Evolutionary conservation across 2,329 filamentous ascomycete species (phyloP).

Genomic region (Chrysosporium queenslandicum): DNA sequence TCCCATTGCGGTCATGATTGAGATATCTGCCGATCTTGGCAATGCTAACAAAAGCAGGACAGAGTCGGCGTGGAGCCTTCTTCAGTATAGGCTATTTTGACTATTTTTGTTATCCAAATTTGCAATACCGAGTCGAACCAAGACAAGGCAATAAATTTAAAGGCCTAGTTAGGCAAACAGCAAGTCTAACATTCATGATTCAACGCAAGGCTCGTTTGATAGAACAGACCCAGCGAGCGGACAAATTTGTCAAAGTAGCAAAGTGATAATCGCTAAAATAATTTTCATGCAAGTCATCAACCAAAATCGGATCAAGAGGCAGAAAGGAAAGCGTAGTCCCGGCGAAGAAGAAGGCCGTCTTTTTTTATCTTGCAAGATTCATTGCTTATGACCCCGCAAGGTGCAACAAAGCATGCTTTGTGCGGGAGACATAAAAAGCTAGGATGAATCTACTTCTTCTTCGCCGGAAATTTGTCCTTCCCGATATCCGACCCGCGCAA

Average conservation of each 20-base stretch:
- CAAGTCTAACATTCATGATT: not conserved
- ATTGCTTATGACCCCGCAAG: too few species aligned
- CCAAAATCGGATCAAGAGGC: not conserved
- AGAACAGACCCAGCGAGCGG: not conserved
- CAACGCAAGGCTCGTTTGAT: not conserved
- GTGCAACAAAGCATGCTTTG: too few species aligned
- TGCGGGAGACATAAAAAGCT: too few species aligned
- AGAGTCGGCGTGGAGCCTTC: not conserved
- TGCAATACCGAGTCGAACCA: not conserved
- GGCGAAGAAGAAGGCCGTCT: slow-evolving; percentile 2
- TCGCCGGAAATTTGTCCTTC: slow-evolving; percentile 69
- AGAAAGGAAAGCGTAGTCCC: not conserved
- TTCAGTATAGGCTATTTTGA: not conserved
- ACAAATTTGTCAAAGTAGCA: not conserved
- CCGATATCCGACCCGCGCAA: slow-evolving; percentile 79
- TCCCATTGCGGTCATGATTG: too few species aligned
- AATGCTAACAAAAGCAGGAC: not conserved
- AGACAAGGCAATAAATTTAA: not conserved
- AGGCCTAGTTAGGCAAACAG: not conserved
- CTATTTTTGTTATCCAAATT: not conserved
- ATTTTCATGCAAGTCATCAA: not conserved
- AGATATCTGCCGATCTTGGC: too few species aligned
- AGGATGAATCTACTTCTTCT: slow-evolving; percentile 39
- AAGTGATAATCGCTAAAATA: not conserved
- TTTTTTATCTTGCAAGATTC: too few species aligned